Evolutionary conservation across 2,329 filamentous ascomycete genomes (phyloP), one percentile per base, ranked within the genome.

Genomic region (Xylaria sp.): DNA sequence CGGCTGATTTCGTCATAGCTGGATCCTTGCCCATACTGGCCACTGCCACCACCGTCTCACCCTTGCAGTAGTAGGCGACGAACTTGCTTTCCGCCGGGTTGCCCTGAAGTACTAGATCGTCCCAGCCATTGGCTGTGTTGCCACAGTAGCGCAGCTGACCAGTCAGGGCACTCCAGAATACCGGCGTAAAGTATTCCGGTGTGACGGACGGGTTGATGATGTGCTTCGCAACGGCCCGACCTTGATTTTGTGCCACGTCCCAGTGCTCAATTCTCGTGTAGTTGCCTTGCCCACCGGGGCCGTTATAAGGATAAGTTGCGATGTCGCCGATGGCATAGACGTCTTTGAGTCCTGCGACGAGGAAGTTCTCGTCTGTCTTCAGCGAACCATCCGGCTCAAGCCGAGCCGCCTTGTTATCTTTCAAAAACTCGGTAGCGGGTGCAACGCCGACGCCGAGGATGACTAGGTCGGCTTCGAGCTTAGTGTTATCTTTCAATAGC

Each of bases 311-410:
- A 79, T 93, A 97, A 0, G 92, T 94, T 13, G 96, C 94, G 69
- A 99, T 98, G 77, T 99, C 96, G 59, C 95, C 95, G 68, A 99
- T 89, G 15, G 96, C 96, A 76, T 92, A 99, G 58, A 97, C 94
- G 71, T 95, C 91, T 74, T 91, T 86, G 3, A 96, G 80, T 0
- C 92, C 92, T 1, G 86, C 82, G 1, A 98, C 90, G 9, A 88
- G 85, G 79, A 96, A 97, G 59, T 87, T 86, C 74, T 94, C 90
- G 77, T 97, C 90, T 0, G 92, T 94, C 74, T 86, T 87, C 62
- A 99, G 74, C 0, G 93, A 97, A n/a, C 94, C 94, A 74, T 99
- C 96, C 45, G 91, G 83, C 72, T 95, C 89, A 0, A 98, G 87
- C 29, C 84, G 80, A 33, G 97, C 79, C 15, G 85, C 85, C 36